phyloP scores from a whole-genome alignment of 2,329 filamentous ascomycete genomes.

The Phialemonium atrogriseum region DNA sequence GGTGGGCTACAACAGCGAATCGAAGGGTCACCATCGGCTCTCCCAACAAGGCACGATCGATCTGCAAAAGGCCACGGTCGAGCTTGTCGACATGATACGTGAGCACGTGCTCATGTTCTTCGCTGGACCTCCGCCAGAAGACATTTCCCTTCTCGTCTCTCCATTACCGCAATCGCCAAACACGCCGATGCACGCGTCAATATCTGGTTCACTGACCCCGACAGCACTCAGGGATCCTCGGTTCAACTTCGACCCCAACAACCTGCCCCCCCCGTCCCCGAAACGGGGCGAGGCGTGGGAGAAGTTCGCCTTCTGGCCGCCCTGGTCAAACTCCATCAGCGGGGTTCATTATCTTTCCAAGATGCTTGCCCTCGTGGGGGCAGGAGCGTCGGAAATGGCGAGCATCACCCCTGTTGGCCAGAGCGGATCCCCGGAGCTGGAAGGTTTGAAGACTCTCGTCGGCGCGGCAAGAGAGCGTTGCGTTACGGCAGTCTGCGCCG shows the following conservation, averaged over 20 bases:
- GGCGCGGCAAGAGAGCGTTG: slow-evolving; percentile 75
- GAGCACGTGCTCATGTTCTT: slow-evolving; percentile 78
- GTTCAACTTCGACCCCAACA: slow-evolving; percentile 72
- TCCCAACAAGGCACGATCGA: slow-evolving; percentile 61
- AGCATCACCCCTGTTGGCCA: slow-evolving; percentile 58
- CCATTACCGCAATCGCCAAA: slow-evolving; percentile 63
- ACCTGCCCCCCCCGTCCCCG: slow-evolving; percentile 68
- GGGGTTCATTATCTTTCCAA: slow-evolving; percentile 86
- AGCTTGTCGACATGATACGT: slow-evolving; percentile 76
- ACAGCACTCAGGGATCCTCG: slow-evolving; percentile 59
- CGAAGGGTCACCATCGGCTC: slow-evolving; percentile 71
- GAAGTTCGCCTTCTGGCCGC: slow-evolving; percentile 92
- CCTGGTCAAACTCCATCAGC: slow-evolving; percentile 82
- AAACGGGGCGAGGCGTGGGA: slow-evolving; percentile 82
- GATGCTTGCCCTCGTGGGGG: slow-evolving; percentile 75
- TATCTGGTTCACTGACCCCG: slow-evolving; percentile 37
- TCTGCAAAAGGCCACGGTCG: slow-evolving; percentile 68
- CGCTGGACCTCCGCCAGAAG: slow-evolving; percentile 78
- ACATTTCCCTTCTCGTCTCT: slow-evolving; percentile 80
- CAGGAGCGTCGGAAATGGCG: slow-evolving; percentile 78
- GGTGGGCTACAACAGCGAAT: slow-evolving; percentile 72
- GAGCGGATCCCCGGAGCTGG: slow-evolving; percentile 48
- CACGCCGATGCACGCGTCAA: slow-evolving; percentile 50
- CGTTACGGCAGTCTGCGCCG: slow-evolving; percentile 74
- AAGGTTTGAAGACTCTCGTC: slow-evolving; percentile 69